phyloP scores from a whole-genome alignment of 164 flowering plant species.

The Berberis vulgaris region DNA sequence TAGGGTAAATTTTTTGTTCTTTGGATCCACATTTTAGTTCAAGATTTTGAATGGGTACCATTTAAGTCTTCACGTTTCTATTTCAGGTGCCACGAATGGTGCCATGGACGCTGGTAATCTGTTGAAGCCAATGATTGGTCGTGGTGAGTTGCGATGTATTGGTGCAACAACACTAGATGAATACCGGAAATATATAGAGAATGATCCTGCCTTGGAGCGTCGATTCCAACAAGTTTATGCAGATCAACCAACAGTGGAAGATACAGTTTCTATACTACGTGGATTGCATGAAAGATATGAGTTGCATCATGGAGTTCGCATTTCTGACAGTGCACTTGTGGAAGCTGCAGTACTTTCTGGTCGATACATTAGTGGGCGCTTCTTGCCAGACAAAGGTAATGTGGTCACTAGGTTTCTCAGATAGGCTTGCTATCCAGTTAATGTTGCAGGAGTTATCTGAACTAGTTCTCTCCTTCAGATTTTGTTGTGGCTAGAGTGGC shows the following conservation, averaged over 20 bases:
- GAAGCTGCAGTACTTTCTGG: slow-evolving; percentile 10
- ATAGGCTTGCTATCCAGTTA: no score
- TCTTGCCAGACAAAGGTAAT: slow-evolving; percentile 11
- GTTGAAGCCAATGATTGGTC: slow-evolving; percentile 10
- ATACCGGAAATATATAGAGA: slow-evolving; percentile 9
- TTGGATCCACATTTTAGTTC: neutral
- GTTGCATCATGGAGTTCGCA: slow-evolving; percentile 9
- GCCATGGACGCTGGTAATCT: slow-evolving; percentile 9
- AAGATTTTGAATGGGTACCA: neutral
- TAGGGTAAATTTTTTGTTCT: neutral
- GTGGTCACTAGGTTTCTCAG: neutral
- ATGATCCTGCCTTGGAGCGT: slow-evolving; percentile 10
- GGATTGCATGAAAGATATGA: slow-evolving; percentile 8
- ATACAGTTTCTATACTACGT: slow-evolving; percentile 8
- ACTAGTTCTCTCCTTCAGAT: no score
- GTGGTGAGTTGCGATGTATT: slow-evolving; percentile 9
- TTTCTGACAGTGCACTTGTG: slow-evolving; percentile 9
- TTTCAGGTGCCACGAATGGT: slow-evolving; percentile 9
- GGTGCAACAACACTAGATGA: slow-evolving; percentile 11
- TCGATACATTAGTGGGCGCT: slow-evolving; percentile 10
- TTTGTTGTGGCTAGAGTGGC: no score
- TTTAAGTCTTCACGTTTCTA: neutral
- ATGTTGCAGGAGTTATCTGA: no score
- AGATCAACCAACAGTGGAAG: slow-evolving; percentile 9
- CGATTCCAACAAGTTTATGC: slow-evolving; percentile 11